A percentile compares a stretch with the other conserved stretches of the same genome.
Evolutionary conservation across 345 rosid genomes (phyloP).

Genomic region (Firmiana major): DNA sequence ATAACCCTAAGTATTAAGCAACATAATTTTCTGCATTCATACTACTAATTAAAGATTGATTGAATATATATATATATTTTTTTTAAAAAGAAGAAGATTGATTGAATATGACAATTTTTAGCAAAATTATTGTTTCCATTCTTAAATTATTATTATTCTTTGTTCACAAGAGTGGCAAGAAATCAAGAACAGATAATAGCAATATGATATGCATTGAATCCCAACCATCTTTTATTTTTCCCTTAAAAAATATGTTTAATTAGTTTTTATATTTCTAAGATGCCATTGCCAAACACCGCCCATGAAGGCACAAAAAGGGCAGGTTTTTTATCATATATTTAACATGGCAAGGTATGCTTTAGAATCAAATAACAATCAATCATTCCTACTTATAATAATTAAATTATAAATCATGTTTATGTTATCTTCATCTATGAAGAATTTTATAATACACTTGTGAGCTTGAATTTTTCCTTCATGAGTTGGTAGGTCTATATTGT

Average conservation of each 20-base stretch:
- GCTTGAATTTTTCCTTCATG: not conserved
- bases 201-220: not conserved
- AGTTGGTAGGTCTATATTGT: not conserved
- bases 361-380: constrained; percentile 3
- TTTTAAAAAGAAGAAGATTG: too few species aligned
- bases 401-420: not conserved
- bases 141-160: too few species aligned
- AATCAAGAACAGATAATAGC: not conserved
- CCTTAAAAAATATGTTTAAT: not conserved
- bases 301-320: constrained; percentile 2
- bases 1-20: not conserved
- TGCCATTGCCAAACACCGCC: constrained; percentile 12
- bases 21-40: not conserved
- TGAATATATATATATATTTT: too few species aligned
- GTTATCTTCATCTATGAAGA: not conserved
- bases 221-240: not conserved
- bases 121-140: not conserved
- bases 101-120: not conserved
- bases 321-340: not conserved
- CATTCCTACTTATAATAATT: not conserved
- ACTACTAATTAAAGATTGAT: not conserved
- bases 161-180: not conserved
- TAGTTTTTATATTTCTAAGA: not conserved
- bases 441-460: not conserved
- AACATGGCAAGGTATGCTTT: not conserved